Conservation (phyloP, 441 rosid genomes). For the Aleurites moluccanus region DNA sequence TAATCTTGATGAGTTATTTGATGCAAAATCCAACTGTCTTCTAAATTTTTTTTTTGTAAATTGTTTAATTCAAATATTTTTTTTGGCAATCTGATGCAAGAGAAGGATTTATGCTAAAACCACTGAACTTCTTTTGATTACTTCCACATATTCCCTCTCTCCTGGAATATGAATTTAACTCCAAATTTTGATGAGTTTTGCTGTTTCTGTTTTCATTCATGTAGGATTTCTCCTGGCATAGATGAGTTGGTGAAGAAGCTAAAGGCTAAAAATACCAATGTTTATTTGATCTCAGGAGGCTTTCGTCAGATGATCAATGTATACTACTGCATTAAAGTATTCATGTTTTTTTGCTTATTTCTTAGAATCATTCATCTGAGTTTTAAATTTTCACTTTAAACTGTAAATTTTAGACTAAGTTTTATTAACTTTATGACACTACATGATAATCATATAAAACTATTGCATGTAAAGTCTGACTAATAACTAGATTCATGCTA, state of each 20-base stretch:
- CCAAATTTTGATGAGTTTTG: not conserved
- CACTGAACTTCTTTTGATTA: not conserved
- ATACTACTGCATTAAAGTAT: constrained; percentile 23
- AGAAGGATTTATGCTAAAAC: constrained; percentile 8
- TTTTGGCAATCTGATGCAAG: not conserved
- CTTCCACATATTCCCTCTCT: constrained; percentile 8
- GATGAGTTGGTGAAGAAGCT: constrained; percentile 76
- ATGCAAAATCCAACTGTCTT: not conserved
- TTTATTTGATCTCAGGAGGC: constrained; percentile 93
- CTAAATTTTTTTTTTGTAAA: constrained; percentile 13
- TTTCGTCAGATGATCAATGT: constrained; percentile 98
- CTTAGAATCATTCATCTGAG: constrained; percentile 11
- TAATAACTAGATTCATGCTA: not conserved
- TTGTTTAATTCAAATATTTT: not conserved
- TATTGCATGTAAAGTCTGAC: not conserved
- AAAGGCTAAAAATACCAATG: constrained; percentile 58
- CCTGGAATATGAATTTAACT: not conserved
- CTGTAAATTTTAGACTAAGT: not conserved
- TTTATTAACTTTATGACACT: not conserved
- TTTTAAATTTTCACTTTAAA: constrained; percentile 5
- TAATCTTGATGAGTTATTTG: constrained; percentile 2
- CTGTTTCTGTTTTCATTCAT: constrained; percentile 25
- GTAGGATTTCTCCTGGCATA: constrained; percentile 88
- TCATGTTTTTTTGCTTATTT: constrained; percentile 8
- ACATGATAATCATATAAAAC: not conserved